Conservation (phyloP, 2,329 filamentous ascomycete genomes). For the Cladosporium sp. region DNA sequence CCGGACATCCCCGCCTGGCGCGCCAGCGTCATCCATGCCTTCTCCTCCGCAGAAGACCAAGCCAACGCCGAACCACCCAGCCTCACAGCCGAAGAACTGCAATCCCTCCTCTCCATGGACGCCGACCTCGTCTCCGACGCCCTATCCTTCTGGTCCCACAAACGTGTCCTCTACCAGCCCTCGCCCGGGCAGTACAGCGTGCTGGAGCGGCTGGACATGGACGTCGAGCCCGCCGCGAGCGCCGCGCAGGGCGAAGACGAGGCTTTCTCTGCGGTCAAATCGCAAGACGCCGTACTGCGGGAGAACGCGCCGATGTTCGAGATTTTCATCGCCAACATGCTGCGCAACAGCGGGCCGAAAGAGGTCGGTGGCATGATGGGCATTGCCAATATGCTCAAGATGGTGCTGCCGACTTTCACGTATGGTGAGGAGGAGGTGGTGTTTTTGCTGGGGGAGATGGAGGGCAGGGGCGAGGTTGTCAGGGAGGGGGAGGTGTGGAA, state of each 20-base stretch:
- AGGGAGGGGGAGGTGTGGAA: slow-evolving; percentile 31
- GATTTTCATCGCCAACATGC: slow-evolving; percentile 91
- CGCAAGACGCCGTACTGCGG: slow-evolving; percentile 56
- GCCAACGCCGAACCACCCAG: slow-evolving; percentile 7
- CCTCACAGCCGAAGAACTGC: slow-evolving; percentile 43
- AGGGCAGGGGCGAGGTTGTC: slow-evolving; percentile 61
- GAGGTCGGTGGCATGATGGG: slow-evolving; percentile 68
- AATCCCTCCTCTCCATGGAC: slow-evolving; percentile 63
- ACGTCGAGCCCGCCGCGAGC: slow-evolving; percentile 32
- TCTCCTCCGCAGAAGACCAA: slow-evolving; percentile 52
- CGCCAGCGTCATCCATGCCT: slow-evolving; percentile 81
- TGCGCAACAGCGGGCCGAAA: slow-evolving; percentile 68
- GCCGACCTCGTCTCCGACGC: slow-evolving; percentile 65
- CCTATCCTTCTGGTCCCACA: slow-evolving; percentile 67
- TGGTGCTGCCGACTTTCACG: slow-evolving; percentile 81
- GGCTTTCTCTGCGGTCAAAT: slow-evolving; percentile 46
- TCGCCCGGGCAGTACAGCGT: slow-evolving; percentile 57
- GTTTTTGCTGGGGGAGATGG: slow-evolving; percentile 75
- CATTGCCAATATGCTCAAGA: slow-evolving; percentile 93
- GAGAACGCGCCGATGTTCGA: slow-evolving; percentile 75
- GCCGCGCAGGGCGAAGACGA: slow-evolving; percentile 29
- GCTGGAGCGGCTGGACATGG: slow-evolving; percentile 57
- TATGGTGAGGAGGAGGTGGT: slow-evolving; percentile 86
- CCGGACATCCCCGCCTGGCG: slow-evolving; percentile 79
- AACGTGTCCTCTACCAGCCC: slow-evolving; percentile 59